Evolutionary conservation across 129 eudicot species (phyloP).

Genomic region (Saussurea involucrata): DNA sequence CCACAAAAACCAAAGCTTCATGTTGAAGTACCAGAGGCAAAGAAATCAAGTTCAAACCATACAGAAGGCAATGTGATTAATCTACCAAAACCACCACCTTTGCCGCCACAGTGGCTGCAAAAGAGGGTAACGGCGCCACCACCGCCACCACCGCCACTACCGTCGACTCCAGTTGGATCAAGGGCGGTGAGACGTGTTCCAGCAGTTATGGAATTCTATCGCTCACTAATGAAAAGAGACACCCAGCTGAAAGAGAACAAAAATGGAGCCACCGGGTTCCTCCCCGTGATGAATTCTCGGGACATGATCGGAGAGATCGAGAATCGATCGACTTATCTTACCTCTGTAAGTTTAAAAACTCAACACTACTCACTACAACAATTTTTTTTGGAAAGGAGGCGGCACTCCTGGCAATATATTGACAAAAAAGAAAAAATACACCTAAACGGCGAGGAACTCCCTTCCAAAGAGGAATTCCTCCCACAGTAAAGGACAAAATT

Average conservation of each 20-base stretch:
- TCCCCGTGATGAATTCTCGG: conserved; percentile 28
- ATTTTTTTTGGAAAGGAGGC: too few relatives aligned
- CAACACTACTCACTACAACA: background rate
- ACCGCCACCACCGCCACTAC: conserved; percentile 79
- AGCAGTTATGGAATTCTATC: conserved; percentile 81
- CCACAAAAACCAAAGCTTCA: conserved; percentile 33
- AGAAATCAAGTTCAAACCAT: conserved; percentile 26
- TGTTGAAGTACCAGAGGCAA: conserved; percentile 24
- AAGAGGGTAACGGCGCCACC: conserved; percentile 36
- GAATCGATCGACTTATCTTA: conserved; percentile 81
- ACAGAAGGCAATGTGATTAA: background rate
- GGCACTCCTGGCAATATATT: too few relatives aligned
- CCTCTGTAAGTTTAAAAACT: conserved; percentile 52
- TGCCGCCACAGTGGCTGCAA: conserved; percentile 28
- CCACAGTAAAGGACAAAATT: too few relatives aligned
- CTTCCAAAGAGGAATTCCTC: too few relatives aligned
- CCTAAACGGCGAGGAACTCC: too few relatives aligned
- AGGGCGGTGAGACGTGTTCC: conserved; percentile 73
- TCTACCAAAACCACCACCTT: conserved; percentile 39
- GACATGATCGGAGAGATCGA: conserved; percentile 97
- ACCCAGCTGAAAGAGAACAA: conserved; percentile 36
- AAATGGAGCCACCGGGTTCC: conserved; percentile 29
- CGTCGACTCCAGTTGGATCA: conserved; percentile 46
- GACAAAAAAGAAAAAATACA: too few relatives aligned
- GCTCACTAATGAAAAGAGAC: conserved; percentile 70